Evolutionary conservation across 176 grass and related monocot species (phyloP).

Genomic region (Lolium perenne): DNA sequence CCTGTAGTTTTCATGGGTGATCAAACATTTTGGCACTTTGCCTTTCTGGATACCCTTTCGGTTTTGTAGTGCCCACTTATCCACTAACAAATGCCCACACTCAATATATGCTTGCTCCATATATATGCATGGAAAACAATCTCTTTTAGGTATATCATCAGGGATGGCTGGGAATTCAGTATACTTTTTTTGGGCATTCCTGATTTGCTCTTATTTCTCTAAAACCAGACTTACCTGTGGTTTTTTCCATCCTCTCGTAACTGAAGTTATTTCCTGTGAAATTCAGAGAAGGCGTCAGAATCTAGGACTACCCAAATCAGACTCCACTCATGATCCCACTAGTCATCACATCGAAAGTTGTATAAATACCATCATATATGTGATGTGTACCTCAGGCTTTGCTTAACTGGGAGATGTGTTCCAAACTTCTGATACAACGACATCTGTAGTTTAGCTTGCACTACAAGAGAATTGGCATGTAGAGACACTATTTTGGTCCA

Average conservation of each 20-base stretch:
- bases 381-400: not conserved
- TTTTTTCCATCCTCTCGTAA: not conserved
- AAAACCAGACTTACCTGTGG: not conserved
- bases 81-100: constrained; percentile 15
- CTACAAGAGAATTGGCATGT: too few relatives aligned
- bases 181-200: not conserved
- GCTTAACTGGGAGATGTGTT: not conserved
- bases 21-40: constrained; percentile 2
- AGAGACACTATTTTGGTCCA: too few relatives aligned
- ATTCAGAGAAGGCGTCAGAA: not conserved
- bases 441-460: not conserved
- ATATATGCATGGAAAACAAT: not conserved
- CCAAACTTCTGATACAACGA: not conserved
- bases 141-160: not conserved
- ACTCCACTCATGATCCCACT: not conserved
- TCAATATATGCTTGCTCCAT: not conserved
- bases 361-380: not conserved
- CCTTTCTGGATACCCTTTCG: not conserved
- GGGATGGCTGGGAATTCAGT: not conserved
- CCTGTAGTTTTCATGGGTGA: not conserved
- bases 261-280: not conserved
- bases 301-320: not conserved
- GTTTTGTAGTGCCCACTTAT: constrained; percentile 14
- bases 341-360: not conserved
- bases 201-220: not conserved